Evolutionary conservation across 2,329 filamentous ascomycete genomes (phyloP).

Genomic region (Cladosporium austrohemisphaericum): DNA sequence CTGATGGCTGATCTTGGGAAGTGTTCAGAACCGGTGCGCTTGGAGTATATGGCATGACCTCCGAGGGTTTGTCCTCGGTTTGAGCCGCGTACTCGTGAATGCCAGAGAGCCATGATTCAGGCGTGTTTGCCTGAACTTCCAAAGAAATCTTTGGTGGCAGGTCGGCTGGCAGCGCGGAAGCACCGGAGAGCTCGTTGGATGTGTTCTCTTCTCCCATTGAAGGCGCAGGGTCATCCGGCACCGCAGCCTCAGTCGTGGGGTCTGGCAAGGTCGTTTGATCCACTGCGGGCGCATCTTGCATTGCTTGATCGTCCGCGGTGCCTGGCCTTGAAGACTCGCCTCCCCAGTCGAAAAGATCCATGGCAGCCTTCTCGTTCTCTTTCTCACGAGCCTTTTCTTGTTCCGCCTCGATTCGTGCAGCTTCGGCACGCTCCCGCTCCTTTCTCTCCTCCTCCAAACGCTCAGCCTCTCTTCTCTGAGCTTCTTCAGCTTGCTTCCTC

Average conservation of each 20-base stretch:
- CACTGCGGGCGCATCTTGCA: constrained; percentile 1
- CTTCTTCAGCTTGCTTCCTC: constrained; percentile 4
- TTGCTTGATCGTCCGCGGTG: constrained; percentile 3
- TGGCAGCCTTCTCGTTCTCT: constrained; percentile 7
- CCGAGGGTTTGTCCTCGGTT: neutral
- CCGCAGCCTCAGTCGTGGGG: neutral
- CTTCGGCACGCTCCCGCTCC: constrained; percentile 21
- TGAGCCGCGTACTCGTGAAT: constrained; percentile 38
- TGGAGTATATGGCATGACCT: constrained; percentile 15
- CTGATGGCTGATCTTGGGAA: constrained; percentile 12
- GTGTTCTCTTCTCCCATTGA: neutral
- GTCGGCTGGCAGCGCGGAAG: neutral
- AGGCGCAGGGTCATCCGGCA: neutral
- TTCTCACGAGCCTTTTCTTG: constrained; percentile 9
- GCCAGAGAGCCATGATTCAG: constrained; percentile 40
- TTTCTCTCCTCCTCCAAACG: constrained; percentile 21
- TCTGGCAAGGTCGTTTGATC: neutral
- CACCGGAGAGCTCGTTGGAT: too few species aligned
- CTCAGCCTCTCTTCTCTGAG: constrained; percentile 21
- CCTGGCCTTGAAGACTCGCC: constrained; percentile 12
- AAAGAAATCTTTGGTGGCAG: neutral
- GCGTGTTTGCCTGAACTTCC: neutral
- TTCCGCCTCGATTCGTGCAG: constrained; percentile 13
- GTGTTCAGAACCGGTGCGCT: constrained; percentile 20
- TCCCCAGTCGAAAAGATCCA: constrained; percentile 9